Evolutionary conservation across 2,329 filamentous ascomycete genomes (phyloP).

Genomic region (Penicillium vulpinum): DNA sequence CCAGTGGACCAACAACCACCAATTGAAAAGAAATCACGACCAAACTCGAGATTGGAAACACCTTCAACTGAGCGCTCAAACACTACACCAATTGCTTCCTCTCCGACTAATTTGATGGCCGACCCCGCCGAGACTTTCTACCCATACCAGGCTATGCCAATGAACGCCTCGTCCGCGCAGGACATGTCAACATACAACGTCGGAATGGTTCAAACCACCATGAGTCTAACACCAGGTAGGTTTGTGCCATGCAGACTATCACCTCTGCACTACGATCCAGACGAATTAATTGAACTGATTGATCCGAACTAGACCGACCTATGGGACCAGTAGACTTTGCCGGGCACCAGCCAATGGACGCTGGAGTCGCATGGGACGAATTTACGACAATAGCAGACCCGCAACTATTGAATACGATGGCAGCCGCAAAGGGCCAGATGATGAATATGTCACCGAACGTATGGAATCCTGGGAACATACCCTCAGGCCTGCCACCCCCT

Average conservation of each 20-base stretch:
- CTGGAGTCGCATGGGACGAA: constrained; percentile 41
- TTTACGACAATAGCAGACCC: constrained; percentile 39
- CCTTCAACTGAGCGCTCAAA: constrained; percentile 48
- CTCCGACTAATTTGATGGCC: constrained; percentile 32
- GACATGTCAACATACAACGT: constrained; percentile 38
- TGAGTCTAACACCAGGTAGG: constrained; percentile 41
- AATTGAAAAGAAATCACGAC: constrained; percentile 49
- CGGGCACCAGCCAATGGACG: constrained; percentile 34
- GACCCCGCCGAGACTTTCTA: constrained; percentile 41
- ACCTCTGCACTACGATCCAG: neutral
- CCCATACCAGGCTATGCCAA: constrained; percentile 37
- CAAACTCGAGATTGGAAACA: constrained; percentile 47
- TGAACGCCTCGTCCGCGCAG: constrained; percentile 31
- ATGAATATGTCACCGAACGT: constrained; percentile 35
- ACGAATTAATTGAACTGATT: constrained; percentile 10
- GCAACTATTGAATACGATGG: constrained; percentile 37
- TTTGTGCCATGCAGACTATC: constrained; percentile 3
- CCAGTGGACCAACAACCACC: constrained; percentile 77
- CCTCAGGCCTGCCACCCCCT: constrained; percentile 30
- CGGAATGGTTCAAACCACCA: constrained; percentile 32
- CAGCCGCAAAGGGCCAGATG: constrained; percentile 33
- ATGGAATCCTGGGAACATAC: constrained; percentile 32
- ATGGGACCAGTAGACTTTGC: constrained; percentile 32
- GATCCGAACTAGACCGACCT: constrained; percentile 28
- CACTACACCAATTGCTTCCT: constrained; percentile 49